Base-by-base conservation (phyloP, 192 early-diverging fungal species). In the Linnemannia zychae region DNA sequence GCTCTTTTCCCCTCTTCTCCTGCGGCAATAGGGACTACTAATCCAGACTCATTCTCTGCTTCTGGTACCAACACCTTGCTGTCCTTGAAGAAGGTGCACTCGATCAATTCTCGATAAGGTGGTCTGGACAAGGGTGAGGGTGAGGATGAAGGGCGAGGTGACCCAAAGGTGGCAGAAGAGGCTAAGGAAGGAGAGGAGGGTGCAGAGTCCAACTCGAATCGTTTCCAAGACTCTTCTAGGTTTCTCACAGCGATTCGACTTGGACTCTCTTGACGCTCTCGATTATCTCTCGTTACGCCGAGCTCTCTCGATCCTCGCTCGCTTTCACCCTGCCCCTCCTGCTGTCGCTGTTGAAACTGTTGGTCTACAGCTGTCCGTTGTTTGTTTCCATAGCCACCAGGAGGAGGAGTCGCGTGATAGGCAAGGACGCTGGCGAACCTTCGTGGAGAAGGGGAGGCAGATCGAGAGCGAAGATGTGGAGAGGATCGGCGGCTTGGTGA, bases 351-450 rank as follows among this genome's bases (percentile, higher is more conserved):
- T 48, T 50, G 79, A 15, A 69, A 48, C 3, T 73, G 65, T 15
- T 67, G 17, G 34, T 74, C 68, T 28, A 46, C 36, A 49, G 67
- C 20, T 20, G 28, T 57, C 16, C 24, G 48, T 47, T 40, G 44
- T 67, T 66, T 60, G 36, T 44, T 9, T 44, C 49, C 49, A 52
- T 69, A 24, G 2, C 57, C 52, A 0, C 71, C 79, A 6, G 67
- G 52, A 49, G 80, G 73, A 69, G 71, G 76, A 11, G 72, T 48
- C 2, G 81, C 50, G 36, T 84, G 66, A 70, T 78, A 84, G 46
- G 82, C 82, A 33, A 84, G 82, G 15, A 84, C 82, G 52, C 76
- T 78, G 18, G 82, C 82, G n/a, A 84, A 84, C 36, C 82, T 28
- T 28, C 77, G 65, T 44, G 82, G 82, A 2, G 82, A 75, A 50